phyloP scores from a whole-genome alignment of 164 flowering plant species.

The Chimonanthus praecox region DNA sequence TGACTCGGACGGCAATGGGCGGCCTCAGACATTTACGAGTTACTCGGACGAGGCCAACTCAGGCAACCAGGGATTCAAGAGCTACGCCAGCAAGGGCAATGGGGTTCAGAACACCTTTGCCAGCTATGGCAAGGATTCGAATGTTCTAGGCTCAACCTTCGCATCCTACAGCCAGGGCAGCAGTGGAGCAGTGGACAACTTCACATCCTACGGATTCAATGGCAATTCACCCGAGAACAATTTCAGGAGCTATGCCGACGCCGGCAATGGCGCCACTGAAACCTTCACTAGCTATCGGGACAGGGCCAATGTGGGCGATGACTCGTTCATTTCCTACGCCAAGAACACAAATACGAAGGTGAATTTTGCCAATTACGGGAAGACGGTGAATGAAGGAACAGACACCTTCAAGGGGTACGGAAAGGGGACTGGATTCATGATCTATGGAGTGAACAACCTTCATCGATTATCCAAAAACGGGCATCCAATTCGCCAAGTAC shows the following conservation, averaged over 20 bases:
- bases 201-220: conserved; percentile 38
- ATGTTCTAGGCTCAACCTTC: conserved; percentile 52
- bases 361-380: conserved; percentile 62
- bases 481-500: conserved; percentile 41
- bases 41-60: conserved; percentile 55
- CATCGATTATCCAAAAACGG: conserved; percentile 37
- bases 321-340: conserved; percentile 59
- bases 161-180: conserved; percentile 46
- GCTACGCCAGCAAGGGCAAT: conserved; percentile 60
- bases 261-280: conserved; percentile 36
- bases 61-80: conserved; percentile 43
- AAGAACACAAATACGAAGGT: conserved; percentile 41
- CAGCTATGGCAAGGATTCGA: conserved; percentile 41
- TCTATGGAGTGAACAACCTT: conserved; percentile 49
- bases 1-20: conserved; percentile 28
- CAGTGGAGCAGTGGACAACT: conserved; percentile 52
- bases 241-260: conserved; percentile 55
- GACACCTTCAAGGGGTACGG: conserved; percentile 73
- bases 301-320: conserved; percentile 62
- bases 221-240: conserved; percentile 54
- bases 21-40: conserved; percentile 31
- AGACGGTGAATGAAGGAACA: conserved; percentile 51
- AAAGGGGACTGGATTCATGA: conserved; percentile 39
- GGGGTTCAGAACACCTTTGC: conserved; percentile 37
- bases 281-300: conserved; percentile 56